Evolutionary conservation across 2,329 filamentous ascomycete species (phyloP).

Genomic region (Aspergillus piperis): DNA sequence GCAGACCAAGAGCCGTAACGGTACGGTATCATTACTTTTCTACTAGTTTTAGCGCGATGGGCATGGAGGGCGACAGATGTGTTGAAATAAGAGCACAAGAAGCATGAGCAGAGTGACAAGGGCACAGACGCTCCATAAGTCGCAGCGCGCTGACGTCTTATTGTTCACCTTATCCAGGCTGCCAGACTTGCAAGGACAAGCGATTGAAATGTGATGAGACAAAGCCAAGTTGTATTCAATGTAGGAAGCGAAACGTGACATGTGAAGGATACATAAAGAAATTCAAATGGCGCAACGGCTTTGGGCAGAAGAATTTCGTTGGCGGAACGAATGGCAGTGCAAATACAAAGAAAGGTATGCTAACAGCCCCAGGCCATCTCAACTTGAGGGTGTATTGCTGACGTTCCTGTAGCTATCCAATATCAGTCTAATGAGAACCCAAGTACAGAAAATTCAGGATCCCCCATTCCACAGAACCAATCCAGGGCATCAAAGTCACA

Average conservation of each 20-base stretch:
- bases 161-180: slow-evolving; percentile 53
- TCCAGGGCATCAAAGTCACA: background rate
- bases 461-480: slow-evolving; percentile 5
- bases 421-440: slow-evolving; percentile 13
- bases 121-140: slow-evolving; percentile 11
- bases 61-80: background rate
- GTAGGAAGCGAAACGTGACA: slow-evolving; percentile 62
- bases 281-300: slow-evolving; percentile 72
- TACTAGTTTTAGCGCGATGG: slow-evolving; percentile 9
- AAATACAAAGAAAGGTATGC: slow-evolving; percentile 51
- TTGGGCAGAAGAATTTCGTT: slow-evolving; percentile 56
- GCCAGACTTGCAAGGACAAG: slow-evolving; percentile 72
- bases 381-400: background rate
- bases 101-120: slow-evolving; percentile 1
- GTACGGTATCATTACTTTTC: slow-evolving; percentile 49
- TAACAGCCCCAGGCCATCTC: background rate
- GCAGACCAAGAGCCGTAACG: slow-evolving; percentile 74
- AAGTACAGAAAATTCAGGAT: slow-evolving; percentile 1
- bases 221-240: slow-evolving; percentile 68
- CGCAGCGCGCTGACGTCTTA: slow-evolving; percentile 33
- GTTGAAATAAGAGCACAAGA: slow-evolving; percentile 3
- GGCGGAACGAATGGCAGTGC: slow-evolving; percentile 33
- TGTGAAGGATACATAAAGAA: slow-evolving; percentile 75
- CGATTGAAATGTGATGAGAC: slow-evolving; percentile 73
- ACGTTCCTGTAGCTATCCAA: slow-evolving; percentile 8